A percentile compares a stretch with the other conserved stretches of the same genome.
Evolutionary conservation across 2,329 filamentous ascomycete genomes (phyloP).

Genomic region (Meredithiella fracta): DNA sequence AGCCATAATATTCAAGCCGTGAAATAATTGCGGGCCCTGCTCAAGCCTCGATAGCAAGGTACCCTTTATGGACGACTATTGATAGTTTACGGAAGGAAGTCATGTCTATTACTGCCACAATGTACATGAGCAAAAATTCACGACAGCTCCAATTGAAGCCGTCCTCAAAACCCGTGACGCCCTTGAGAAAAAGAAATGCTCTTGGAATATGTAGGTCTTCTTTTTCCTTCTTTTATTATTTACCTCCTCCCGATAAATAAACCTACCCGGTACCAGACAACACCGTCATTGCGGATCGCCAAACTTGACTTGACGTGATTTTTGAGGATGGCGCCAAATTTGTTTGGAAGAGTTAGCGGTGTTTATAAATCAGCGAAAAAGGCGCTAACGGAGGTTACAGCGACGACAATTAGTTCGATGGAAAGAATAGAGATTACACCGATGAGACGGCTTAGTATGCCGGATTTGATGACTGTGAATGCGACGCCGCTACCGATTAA

Average conservation of each 20-base stretch:
- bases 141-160: neutral
- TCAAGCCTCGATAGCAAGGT: too few species aligned
- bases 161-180: neutral
- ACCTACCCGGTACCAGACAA: neutral
- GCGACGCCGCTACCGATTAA: too few species aligned
- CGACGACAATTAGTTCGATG: too few species aligned
- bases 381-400: too few species aligned
- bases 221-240: neutral
- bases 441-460: neutral
- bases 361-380: too few species aligned
- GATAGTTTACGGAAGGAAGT: neutral
- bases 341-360: neutral
- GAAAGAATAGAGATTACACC: neutral
- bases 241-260: neutral
- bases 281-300: too few species aligned
- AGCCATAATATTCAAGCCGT: too few species aligned
- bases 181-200: neutral
- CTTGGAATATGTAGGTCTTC: neutral
- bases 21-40: too few species aligned
- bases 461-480: neutral
- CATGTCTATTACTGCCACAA: neutral
- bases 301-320: neutral
- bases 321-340: neutral
- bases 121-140: neutral
- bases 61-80: too few species aligned